These are phyloP conservation scores for Suhomyces atakaporum DNA, from an alignment of 1,139 yeast genomes.

Conservation along the genomic window DNA sequence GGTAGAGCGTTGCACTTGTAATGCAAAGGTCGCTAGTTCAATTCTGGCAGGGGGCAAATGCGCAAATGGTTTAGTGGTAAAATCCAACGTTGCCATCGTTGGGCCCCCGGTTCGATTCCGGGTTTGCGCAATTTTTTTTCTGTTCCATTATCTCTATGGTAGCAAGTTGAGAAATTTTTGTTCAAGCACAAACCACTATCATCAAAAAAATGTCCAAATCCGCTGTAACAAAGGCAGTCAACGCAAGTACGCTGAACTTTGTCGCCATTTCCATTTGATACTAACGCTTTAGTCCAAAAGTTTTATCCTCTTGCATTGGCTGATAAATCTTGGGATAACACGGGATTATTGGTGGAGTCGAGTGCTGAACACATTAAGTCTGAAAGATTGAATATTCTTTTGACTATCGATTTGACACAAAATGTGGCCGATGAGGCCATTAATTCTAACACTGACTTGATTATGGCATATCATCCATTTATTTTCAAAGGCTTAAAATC, in stretches of 20 bases:
- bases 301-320: slow-evolving; percentile 76
- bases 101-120: slow-evolving; percentile 18
- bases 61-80: slow-evolving; percentile 17
- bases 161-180: no score
- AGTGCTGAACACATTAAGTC: slow-evolving; percentile 26
- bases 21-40: slow-evolving; percentile 95
- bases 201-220: slow-evolving; percentile 37
- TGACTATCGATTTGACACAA: slow-evolving; percentile 84
- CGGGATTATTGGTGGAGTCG: slow-evolving; percentile 81
- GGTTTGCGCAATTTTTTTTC: slow-evolving; percentile 14
- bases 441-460: slow-evolving; percentile 45
- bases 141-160: not conserved
- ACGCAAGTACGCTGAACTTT: slow-evolving; percentile 35
- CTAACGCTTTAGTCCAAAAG: slow-evolving; percentile 52
- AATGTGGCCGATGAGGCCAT: slow-evolving; percentile 88
- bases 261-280: not conserved
- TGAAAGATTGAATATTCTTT: slow-evolving; percentile 49
- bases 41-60: slow-evolving; percentile 86
- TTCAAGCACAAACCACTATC: no score
- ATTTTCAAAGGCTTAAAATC: slow-evolving; percentile 86
- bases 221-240: slow-evolving; percentile 49
- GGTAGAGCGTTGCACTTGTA: slow-evolving; percentile 97
- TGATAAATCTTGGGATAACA: slow-evolving; percentile 90
- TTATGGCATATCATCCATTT: slow-evolving; percentile 93
- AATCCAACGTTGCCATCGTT: slow-evolving; percentile 18